Conservation (phyloP, 2,329 filamentous ascomycete genomes). For the Ophiostoma angusticollis region DNA sequence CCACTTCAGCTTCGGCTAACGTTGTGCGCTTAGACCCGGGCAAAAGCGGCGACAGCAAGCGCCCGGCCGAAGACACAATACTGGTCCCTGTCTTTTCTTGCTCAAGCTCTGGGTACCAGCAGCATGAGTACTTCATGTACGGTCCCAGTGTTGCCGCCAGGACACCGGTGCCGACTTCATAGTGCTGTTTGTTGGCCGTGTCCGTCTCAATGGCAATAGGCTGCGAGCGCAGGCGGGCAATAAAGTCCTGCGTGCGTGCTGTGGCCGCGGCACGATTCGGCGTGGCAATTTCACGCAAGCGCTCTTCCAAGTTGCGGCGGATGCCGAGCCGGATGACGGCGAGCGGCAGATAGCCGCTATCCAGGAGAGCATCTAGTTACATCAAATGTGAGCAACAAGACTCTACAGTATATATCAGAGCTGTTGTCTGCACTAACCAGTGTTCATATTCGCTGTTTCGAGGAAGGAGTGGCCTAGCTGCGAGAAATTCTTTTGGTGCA, state of each 20-base stretch:
- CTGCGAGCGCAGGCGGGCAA: constrained; percentile 41
- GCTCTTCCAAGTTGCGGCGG: constrained; percentile 49
- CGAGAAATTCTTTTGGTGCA: too few relatives aligned
- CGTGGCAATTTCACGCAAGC: constrained; percentile 39
- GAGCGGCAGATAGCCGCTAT: constrained; percentile 52
- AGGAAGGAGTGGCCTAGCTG: too few relatives aligned
- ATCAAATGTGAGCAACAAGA: not conserved
- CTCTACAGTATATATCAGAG: too few relatives aligned
- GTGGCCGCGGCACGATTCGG: constrained; percentile 19
- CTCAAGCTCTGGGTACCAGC: constrained; percentile 39
- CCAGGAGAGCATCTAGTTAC: constrained; percentile 40
- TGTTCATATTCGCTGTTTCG: too few relatives aligned
- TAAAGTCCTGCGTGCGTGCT: constrained; percentile 44
- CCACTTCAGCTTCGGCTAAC: constrained; percentile 52
- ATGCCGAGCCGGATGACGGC: constrained; percentile 52
- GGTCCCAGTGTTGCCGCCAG: constrained; percentile 49
- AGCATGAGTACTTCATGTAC: constrained; percentile 61
- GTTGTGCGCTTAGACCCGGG: constrained; percentile 35
- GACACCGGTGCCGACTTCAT: constrained; percentile 57
- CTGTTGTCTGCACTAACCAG: constrained; percentile 7
- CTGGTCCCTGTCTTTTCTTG: not conserved
- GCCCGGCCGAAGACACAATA: not conserved
- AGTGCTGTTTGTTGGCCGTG: constrained; percentile 56
- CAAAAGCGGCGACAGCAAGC: not conserved
- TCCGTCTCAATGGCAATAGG: constrained; percentile 58